Base-by-base conservation (phyloP, 352 stramenopile species). In the Phytophthora chlamydospora region DNA sequence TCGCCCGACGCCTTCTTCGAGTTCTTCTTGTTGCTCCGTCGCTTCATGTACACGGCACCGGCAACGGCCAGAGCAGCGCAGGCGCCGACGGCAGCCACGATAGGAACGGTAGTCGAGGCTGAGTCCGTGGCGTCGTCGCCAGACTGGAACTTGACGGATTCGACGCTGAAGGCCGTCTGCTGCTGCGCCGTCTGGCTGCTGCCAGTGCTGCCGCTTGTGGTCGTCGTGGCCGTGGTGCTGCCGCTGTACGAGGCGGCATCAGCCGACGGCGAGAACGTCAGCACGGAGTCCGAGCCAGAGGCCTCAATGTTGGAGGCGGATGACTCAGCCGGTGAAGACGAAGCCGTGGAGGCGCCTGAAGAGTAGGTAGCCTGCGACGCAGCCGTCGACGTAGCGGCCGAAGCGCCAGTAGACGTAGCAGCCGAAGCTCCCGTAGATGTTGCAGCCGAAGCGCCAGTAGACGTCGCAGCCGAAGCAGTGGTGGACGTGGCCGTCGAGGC, bases 31-130 rank as follows among this genome's bases (percentile, higher is more conserved):
- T 17, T 62, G 61, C 43, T 73, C 49, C 83, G 80, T 63, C 80
- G 76, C 68, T 86, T 88, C 65, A 85, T 85, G 76, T 90, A 90
- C 5, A 86, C 57, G 4, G 75, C 55, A 7, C 76, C 83, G 12
- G 79, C 56, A 11, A 82, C 48, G 11, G 64, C 83, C 6, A 91
- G 68, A n/a, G 76, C 76, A 8, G 75, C 68, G 48, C 81, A 78
- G 0, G 71, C 78, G 3, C 40, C 71, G 9, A 43, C 83, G 3
- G 60, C 67, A 19, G 72, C 76, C 3, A 66, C 39, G 2, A 86
- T 35, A 0, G 82, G 76, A 7, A 61, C n/a, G 6, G 9, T 11
- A 13, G 42, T 34, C 19, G 16, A 13, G 7, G 14, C 3, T 2
- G 32, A 45, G 6, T 58, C 62, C 0, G 54, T 39, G 0, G 56